A percentile compares a stretch with the other conserved stretches of the same genome.
phyloP scores from a whole-genome alignment of 805 yeast genomes.

The Danielia reshetovae region DNA sequence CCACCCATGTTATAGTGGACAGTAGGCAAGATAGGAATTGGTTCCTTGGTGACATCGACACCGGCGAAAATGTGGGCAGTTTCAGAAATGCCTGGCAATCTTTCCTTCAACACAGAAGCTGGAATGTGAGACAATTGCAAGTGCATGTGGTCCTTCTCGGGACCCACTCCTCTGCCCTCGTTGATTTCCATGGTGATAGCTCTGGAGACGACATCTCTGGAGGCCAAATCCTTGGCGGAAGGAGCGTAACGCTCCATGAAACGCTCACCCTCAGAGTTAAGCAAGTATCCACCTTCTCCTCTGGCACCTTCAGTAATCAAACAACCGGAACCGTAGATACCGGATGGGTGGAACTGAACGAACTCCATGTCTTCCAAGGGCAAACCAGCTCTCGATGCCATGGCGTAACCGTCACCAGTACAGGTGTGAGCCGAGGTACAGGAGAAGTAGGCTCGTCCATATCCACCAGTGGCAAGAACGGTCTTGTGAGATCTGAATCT shows the following conservation, averaged over 20 bases:
- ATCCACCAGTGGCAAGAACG: conserved; percentile 97
- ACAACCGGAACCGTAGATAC: conserved; percentile 99
- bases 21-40: conserved; percentile 96
- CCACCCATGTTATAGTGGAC: conserved; percentile 99
- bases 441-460: conserved; percentile 96
- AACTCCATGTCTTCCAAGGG: conserved; percentile 97
- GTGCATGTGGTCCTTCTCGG: conserved; percentile 90
- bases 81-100: conserved; percentile 98
- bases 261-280: conserved; percentile 97
- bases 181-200: conserved; percentile 98
- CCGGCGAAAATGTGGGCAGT: conserved; percentile 98
- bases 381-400: conserved; percentile 97
- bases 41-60: conserved; percentile 98
- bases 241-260: conserved; percentile 99
- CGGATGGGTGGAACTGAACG: conserved; percentile 98
- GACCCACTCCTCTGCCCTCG: conserved; percentile 99
- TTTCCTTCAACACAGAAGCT: conserved; percentile 83
- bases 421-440: conserved; percentile 99
- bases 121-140: conserved; percentile 94
- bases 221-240: conserved; percentile 95
- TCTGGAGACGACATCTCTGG: conserved; percentile 97
- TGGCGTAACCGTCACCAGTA: conserved; percentile 98
- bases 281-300: conserved; percentile 98
- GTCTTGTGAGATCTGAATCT: conserved; percentile 97
- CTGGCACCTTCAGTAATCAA: conserved; percentile 99